Evolutionary conservation across 2,329 filamentous ascomycete species (phyloP).

Genomic region (Pezicula carpinea): DNA sequence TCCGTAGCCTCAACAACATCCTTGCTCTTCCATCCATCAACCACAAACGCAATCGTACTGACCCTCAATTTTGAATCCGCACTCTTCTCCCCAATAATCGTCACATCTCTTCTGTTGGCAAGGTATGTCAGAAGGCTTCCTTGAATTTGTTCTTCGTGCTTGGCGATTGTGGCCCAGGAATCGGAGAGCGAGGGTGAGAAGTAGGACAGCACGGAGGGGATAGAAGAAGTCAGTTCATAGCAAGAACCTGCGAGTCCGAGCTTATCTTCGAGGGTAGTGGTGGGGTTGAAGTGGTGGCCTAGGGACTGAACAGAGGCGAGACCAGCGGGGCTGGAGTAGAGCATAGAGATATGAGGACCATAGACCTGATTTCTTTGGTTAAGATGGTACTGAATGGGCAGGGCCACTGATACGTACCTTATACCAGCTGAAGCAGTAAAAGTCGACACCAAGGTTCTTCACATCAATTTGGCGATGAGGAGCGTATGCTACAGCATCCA

Average conservation of each 20-base stretch:
- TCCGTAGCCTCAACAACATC: slow-evolving; percentile 60
- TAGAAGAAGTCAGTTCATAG: slow-evolving; percentile 63
- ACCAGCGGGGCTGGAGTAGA: slow-evolving; percentile 59
- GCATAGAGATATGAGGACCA: slow-evolving; percentile 67
- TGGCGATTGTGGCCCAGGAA: slow-evolving; percentile 46
- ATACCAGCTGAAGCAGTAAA: slow-evolving; percentile 79
- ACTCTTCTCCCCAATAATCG: slow-evolving; percentile 52
- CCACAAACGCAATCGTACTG: slow-evolving; percentile 62
- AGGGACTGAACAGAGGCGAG: slow-evolving; percentile 52
- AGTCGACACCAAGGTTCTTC: slow-evolving; percentile 62
- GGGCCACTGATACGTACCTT: slow-evolving; percentile 40
- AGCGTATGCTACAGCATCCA: slow-evolving; percentile 74
- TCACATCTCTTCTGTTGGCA: slow-evolving; percentile 43
- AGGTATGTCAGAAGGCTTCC: slow-evolving; percentile 55
- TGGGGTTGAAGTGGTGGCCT: slow-evolving; percentile 64
- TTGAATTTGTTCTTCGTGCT: slow-evolving; percentile 59
- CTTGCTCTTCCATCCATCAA: slow-evolving; percentile 50
- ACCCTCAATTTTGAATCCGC: slow-evolving; percentile 47
- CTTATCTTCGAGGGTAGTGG: slow-evolving; percentile 57
- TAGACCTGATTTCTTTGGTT: slow-evolving; percentile 45
- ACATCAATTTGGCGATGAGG: slow-evolving; percentile 70
- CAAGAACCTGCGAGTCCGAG: slow-evolving; percentile 63
- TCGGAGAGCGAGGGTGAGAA: slow-evolving; percentile 37
- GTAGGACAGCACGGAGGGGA: slow-evolving; percentile 60
- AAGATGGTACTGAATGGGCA: background rate